Percentiles rank a stretch among this genome's conserved stretches.
These are phyloP conservation scores for Suillus alpinus DNA, from an alignment of 768 basidiomycete genomes.

Conservation along the genomic window DNA sequence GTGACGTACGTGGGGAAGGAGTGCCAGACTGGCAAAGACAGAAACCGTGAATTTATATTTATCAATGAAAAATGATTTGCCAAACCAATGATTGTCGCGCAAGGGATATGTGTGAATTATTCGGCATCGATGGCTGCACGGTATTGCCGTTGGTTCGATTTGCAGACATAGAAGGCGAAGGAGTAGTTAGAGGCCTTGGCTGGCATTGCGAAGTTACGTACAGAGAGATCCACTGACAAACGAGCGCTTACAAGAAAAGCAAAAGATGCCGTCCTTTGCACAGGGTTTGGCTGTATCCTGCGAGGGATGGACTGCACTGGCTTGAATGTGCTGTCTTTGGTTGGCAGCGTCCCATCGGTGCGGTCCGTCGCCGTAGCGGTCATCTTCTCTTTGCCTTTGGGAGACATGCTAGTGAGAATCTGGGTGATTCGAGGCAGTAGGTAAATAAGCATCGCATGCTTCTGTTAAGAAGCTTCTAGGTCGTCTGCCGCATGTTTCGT, in stretches of 20 bases:
- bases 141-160: conserved; percentile 1
- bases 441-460: background rate
- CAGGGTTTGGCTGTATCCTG: background rate
- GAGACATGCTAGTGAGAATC: conserved; percentile 1
- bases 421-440: background rate
- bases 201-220: background rate
- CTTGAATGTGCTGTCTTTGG: background rate
- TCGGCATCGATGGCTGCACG: conserved; percentile 7
- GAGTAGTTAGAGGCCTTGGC: background rate
- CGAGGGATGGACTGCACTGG: background rate
- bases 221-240: background rate
- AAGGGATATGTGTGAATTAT: conserved; percentile 8
- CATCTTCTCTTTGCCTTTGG: conserved; percentile 5
- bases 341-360: background rate
- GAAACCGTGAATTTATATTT: background rate
- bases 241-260: conserved; percentile 1
- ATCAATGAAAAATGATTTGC: conserved; percentile 4
- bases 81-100: conserved; percentile 15
- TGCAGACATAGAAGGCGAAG: conserved; percentile 14
- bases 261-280: background rate
- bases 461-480: background rate
- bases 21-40: background rate
- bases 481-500: background rate
- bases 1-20: background rate
- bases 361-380: background rate